phyloP scores from a whole-genome alignment of 371 early-diverging fungal species.

The Mortierella sp. region DNA sequence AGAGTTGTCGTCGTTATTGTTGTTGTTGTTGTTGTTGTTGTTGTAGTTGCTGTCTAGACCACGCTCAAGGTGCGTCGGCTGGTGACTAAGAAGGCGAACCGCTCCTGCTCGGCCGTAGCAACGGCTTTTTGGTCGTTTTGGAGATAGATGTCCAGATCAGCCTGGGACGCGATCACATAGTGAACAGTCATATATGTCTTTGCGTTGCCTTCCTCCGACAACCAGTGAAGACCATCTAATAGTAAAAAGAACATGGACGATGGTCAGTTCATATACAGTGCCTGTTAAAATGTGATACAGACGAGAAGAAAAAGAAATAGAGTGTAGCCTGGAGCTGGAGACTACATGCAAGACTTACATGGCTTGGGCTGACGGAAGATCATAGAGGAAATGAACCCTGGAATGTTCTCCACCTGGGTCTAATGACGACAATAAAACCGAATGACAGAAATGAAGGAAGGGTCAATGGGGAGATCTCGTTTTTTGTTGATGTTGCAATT shows the following conservation, averaged over 20 bases:
- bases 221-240: constrained; percentile 64
- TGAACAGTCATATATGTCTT: constrained; percentile 67
- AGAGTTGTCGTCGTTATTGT: background rate
- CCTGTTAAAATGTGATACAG: background rate
- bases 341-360: constrained; percentile 49
- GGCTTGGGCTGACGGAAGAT: constrained; percentile 68
- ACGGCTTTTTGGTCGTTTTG: constrained; percentile 52
- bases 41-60: constrained; percentile 8
- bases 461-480: background rate
- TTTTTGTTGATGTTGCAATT: background rate
- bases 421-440: background rate
- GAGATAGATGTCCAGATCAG: constrained; percentile 60
- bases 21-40: background rate
- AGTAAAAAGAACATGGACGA: background rate
- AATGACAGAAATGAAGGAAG: background rate
- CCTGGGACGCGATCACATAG: constrained; percentile 63
- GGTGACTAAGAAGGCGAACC: constrained; percentile 55
- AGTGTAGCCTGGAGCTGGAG: no score
- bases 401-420: constrained; percentile 43
- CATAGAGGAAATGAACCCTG: constrained; percentile 63
- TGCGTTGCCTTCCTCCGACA: constrained; percentile 63
- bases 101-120: constrained; percentile 51
- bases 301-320: background rate
- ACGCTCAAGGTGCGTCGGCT: constrained; percentile 56
- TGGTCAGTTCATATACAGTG: background rate